These are phyloP conservation scores for Cylindrotheca closterium DNA, from an alignment of 108 stramenopile species.

Conservation along the genomic window DNA sequence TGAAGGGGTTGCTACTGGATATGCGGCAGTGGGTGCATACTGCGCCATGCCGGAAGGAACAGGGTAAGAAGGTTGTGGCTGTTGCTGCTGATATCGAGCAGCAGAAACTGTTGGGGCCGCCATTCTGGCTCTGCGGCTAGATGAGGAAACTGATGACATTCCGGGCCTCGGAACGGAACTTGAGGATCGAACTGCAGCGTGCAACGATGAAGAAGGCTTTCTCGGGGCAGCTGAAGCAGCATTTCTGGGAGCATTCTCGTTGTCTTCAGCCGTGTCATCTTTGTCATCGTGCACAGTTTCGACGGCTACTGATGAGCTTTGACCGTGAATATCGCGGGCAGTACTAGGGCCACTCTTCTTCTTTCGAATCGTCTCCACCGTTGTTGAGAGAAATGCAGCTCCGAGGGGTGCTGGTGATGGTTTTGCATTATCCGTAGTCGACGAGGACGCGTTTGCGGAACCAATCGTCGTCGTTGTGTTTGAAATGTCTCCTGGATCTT, in stretches of 20 bases:
- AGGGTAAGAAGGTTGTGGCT: not conserved
- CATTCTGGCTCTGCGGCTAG: conserved; percentile 6
- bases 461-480: not conserved
- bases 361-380: conserved; percentile 6
- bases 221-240: not conserved
- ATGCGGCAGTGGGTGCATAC: not conserved
- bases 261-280: not conserved
- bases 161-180: too few relatives aligned
- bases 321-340: conserved; percentile 26
- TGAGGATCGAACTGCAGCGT: conserved; percentile 3
- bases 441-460: not conserved
- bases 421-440: not conserved
- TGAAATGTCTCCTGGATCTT: not conserved
- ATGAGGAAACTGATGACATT: not conserved
- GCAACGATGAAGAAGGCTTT: not conserved
- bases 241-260: not conserved
- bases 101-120: conserved; percentile 14
- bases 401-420: conserved; percentile 13
- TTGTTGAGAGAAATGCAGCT: conserved; percentile 27
- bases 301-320: not conserved
- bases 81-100: not conserved
- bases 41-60: not conserved
- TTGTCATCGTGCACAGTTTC: not conserved
- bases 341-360: not conserved
- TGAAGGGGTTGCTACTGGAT: not conserved